Evolutionary conservation across 2,329 filamentous ascomycete genomes (phyloP).

Genomic region (Diaporthe vaccinii): DNA sequence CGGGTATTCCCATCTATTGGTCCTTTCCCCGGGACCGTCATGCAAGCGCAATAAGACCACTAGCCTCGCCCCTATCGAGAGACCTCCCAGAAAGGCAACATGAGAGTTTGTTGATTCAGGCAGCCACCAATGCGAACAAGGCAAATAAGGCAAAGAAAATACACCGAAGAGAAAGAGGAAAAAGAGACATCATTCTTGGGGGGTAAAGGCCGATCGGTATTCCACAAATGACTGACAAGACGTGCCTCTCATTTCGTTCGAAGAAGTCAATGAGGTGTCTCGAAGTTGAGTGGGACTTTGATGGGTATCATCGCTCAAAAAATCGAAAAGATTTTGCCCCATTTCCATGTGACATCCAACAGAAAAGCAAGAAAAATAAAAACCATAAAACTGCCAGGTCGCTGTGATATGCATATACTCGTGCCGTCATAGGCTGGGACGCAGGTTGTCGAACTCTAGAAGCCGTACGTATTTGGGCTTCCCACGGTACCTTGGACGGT

Average conservation of each 20-base stretch:
- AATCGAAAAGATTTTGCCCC: conserved; percentile 3
- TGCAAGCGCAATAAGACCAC: conserved; percentile 15
- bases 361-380: conserved; percentile 3
- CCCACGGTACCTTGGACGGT: neutral
- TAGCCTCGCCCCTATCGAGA: neutral
- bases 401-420: conserved; percentile 21
- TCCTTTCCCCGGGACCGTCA: conserved; percentile 29
- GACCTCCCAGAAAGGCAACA: neutral
- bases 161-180: neutral
- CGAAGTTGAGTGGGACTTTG: neutral
- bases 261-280: neutral
- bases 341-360: conserved; percentile 6
- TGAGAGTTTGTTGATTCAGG: neutral
- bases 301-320: conserved; percentile 37
- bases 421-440: conserved; percentile 24
- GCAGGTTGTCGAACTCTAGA: neutral
- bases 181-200: neutral
- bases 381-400: conserved; percentile 15
- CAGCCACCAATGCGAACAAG: conserved; percentile 15
- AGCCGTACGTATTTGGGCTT: neutral
- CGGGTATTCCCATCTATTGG: conserved; percentile 34
- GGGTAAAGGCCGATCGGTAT: neutral
- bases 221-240: neutral
- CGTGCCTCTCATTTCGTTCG: neutral
- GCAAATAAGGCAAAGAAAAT: neutral